Evolutionary conservation across 305 asterid genomes (phyloP), one percentile per base, ranked within the genome.

Genomic region (Plantago lanceolata): DNA sequence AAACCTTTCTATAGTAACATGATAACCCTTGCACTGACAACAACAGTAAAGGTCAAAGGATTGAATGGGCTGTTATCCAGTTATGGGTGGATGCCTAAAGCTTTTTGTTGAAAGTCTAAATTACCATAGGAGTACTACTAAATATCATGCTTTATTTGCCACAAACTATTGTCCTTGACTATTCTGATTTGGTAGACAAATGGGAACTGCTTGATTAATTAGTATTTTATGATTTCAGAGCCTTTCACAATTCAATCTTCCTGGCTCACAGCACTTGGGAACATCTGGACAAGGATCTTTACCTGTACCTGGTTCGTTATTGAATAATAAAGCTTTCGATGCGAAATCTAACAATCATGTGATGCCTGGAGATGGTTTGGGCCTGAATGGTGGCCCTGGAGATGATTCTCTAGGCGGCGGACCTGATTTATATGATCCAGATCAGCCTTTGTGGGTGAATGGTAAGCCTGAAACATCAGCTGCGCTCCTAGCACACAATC

Each of bases 221-320:
- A 51, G 6, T 71, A 45, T 69, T 62, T 73, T 59, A 63, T 68
- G 67, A 76, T 74, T 77, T 83, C 99, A 93, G 99, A 79, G 96
- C 81, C 99, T 93, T 73, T 87, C 99, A 15, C 95, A 88, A 81
- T 93, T 90, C 78, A 93, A 93, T 84, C 99, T 93, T 67, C 95
- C 97, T 79, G 84, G 84, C 64, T 79, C 89, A 60, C 94, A 83
- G 81, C 81, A 79, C 71, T 58, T 86, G 78, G 96, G 89, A 73
- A 63, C 90, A 60, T 74, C 87, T 64, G 89, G 88, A 19, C 90
- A 83, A 66, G 99, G 92, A 74, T 72, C 83, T 75, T 68, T 81
- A 73, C 79, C 92, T 62, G 73, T 76, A 71, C 68, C 86, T 19
- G 61, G 82, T 72, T 64, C 87, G 79, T 74, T 75, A 71, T 48